Evolutionary conservation across 2,329 filamentous ascomycete genomes (phyloP), one percentile per base, ranked within the genome.

Genomic region (Xylariaceae sp.): DNA sequence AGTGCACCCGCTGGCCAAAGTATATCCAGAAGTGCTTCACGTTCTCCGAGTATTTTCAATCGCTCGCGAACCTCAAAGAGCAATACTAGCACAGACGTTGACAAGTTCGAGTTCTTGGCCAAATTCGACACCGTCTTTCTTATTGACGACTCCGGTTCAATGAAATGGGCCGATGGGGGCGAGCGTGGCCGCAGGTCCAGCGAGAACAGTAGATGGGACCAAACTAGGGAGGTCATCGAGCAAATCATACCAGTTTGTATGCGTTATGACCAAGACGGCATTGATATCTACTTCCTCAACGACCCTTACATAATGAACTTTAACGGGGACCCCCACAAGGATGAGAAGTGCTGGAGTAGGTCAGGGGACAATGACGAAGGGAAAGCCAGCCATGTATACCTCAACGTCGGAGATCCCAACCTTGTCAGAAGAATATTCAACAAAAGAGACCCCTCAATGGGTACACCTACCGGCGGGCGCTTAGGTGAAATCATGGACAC

Each of bases 271-370:
- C 76, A 79, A 0, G 91, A 97, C 73, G 94, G 94, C 19, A 87
- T 98, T 65, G 94, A 98, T 70, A 79, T 98, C 62, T 92, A 91
- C 81, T 98, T 98, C 74, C 79, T 98, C 33, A 97, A 98, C 76
- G 83, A 89, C 70, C 69, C 72, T 31, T 79, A 76, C 60, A 72
- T 58, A 5, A 68, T 37, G 24, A 26, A 41, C 37, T 21, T 75
- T 23, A 56, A 59, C 0, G 77, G 79, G n/a, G 65, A 69, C 4
- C 54, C 55, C 6, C 26, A 47, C 29, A 2, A 17, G 4, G 6
- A 26, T 3, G 50, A 62, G 46, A 49, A 57, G 16, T 1, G 16
- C 4, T 60, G 53, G 60, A 39, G 37, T 12, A 16, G 24, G 12
- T 19, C 11, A 3, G 41, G 45, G 6, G 6, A 49, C 17, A 21